phyloP scores from a whole-genome alignment of 2,329 filamentous ascomycete genomes.

The Ophiostoma montium region DNA sequence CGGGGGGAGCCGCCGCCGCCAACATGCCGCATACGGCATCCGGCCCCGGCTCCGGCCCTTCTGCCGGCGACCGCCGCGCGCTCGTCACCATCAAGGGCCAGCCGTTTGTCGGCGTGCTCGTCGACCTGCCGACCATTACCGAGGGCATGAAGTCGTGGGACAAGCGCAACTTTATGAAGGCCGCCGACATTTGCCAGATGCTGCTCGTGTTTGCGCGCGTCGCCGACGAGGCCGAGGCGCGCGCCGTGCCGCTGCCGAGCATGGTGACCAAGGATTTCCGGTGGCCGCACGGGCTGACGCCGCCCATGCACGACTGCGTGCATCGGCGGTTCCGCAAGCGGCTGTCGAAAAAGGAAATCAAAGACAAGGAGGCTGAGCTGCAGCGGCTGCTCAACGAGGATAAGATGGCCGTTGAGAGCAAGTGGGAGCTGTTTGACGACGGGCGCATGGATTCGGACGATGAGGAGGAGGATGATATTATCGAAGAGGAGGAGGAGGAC shows the following conservation, averaged over 20 bases:
- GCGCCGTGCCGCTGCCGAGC: slow-evolving; percentile 51
- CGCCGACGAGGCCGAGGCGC: slow-evolving; percentile 49
- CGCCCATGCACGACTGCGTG: slow-evolving; percentile 73
- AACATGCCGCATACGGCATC: background rate
- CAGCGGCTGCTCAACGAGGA: slow-evolving; percentile 61
- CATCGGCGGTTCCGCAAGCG: slow-evolving; percentile 75
- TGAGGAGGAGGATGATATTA: slow-evolving; percentile 21
- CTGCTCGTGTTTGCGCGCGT: slow-evolving; percentile 62
- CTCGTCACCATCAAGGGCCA: slow-evolving; percentile 55
- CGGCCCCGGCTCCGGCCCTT: background rate
- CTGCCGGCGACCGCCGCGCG: slow-evolving; percentile 41
- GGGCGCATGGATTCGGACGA: slow-evolving; percentile 14
- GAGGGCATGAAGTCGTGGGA: slow-evolving; percentile 94
- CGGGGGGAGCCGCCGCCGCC: too few relatives aligned
- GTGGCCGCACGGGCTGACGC: slow-evolving; percentile 77
- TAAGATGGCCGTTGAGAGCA: slow-evolving; percentile 41
- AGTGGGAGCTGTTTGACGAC: slow-evolving; percentile 51
- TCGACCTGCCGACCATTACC: slow-evolving; percentile 75
- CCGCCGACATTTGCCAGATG: slow-evolving; percentile 82
- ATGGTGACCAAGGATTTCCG: slow-evolving; percentile 56
- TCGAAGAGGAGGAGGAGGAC: slow-evolving; percentile 50
- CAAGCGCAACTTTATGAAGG: slow-evolving; percentile 75
- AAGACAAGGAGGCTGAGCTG: slow-evolving; percentile 70
- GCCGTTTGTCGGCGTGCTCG: slow-evolving; percentile 62
- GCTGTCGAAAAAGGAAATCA: slow-evolving; percentile 68